These are phyloP conservation scores for Solanum lycopersicoides DNA, from an alignment of 257 asterid species.

Conservation along the genomic window DNA sequence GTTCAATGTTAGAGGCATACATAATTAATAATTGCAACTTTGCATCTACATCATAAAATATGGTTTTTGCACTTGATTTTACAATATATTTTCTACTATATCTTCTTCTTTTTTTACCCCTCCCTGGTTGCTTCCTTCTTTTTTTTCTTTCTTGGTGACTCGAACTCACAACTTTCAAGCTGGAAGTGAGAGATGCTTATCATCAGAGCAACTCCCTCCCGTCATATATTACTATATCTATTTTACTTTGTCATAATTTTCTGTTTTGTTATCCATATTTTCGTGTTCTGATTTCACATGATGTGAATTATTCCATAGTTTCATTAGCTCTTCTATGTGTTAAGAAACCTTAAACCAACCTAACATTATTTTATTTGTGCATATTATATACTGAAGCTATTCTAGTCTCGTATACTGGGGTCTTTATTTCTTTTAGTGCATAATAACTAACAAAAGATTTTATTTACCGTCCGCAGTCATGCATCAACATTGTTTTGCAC, in stretches of 20 bases:
- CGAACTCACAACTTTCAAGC: no score
- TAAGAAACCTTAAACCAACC: neutral
- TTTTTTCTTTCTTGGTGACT: neutral
- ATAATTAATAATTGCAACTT: neutral
- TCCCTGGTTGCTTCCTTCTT: no score
- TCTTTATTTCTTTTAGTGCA: neutral
- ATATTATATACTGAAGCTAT: neutral
- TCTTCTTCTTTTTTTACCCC: neutral
- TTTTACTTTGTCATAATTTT: neutral
- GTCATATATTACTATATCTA: neutral
- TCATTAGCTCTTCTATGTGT: neutral
- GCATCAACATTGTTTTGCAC: conserved; percentile 65
- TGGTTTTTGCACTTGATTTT: neutral
- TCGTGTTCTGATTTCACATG: neutral
- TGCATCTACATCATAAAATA: neutral
- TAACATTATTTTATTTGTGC: neutral
- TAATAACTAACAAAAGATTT: neutral
- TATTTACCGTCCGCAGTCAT: conserved; percentile 46
- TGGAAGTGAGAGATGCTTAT: no score
- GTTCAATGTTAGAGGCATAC: neutral
- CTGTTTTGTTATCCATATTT: neutral
- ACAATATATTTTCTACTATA: neutral
- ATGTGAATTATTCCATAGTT: neutral
- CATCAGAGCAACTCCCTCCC: neutral
- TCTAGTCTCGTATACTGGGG: neutral